Evolutionary conservation across 306 rosid species (phyloP), one percentile per base, ranked within the genome.

Genomic region (Sophora flavescens): DNA sequence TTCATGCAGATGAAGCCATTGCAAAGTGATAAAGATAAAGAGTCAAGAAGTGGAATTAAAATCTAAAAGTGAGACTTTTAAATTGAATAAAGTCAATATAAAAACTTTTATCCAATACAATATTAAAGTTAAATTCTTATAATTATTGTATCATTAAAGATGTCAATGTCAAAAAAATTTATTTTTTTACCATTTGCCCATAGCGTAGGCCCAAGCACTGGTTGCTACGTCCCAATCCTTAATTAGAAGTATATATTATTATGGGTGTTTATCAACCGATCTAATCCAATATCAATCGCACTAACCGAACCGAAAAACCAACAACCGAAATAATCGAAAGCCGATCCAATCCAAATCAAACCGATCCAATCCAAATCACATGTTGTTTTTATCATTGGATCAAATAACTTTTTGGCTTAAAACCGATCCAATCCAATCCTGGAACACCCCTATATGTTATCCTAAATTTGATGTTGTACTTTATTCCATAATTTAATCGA

Each of bases 191-290:
- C 14, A 16, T 2, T 50, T 8, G 75, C 15, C 12, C 48, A 39
- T 15, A 0, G 15, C 47, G 38, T 15, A 2, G 45, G 17, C 68
- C 38, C 42, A 16, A 56, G 75, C 4, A 42, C 45, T 13, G 4
- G 81, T 30, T 68, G 60, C 69, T 62, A 32, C 60, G 69, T 77
- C 81, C 68, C 12, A 56, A 68, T 68, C 39, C 59, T 13, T 39
- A 10, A 6, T 39, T 15, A 22, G 3, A 9, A 15, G 16, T 38
- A 1, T 39, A 39, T n/a, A n/a, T n/a, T n/a, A n/a, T n/a, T n/a
- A n/a, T n/a, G n/a, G n/a, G n/a, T n/a, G n/a, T n/a, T n/a, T n/a
- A n/a, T n/a, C n/a, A n/a, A n/a, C n/a, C n/a, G n/a, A n/a, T n/a
- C n/a, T n/a, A n/a, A n/a, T n/a, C n/a, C n/a, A n/a, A n/a, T n/a